Conservation (phyloP, 805 yeast genomes). For the Starmerella apis region DNA sequence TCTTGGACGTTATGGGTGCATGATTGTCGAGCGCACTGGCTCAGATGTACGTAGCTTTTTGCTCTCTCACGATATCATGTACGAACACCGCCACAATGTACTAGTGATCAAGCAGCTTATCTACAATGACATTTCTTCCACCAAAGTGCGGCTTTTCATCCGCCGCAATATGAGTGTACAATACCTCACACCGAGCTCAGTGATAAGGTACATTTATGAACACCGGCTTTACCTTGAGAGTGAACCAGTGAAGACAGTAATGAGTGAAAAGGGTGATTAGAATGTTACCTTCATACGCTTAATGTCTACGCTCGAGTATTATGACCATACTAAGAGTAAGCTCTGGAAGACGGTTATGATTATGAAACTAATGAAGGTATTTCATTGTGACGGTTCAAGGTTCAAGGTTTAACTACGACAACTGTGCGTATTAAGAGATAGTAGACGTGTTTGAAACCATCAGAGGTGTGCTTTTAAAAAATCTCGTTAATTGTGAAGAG, state of each 20-base stretch:
- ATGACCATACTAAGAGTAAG: too few species aligned
- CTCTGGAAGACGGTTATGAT: too few species aligned
- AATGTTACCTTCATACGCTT: not conserved
- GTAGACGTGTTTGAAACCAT: too few species aligned
- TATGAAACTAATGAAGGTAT: too few species aligned
- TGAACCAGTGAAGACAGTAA: constrained; percentile 88
- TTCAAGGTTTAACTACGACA: too few species aligned
- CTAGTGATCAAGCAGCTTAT: constrained; percentile 91
- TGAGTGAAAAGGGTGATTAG: constrained; percentile 29
- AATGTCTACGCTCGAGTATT: too few species aligned
- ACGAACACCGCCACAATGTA: constrained; percentile 85
- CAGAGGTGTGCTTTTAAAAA: too few species aligned
- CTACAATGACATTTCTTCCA: constrained; percentile 90
- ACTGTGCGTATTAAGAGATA: too few species aligned
- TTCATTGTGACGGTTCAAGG: too few species aligned
- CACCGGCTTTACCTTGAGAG: constrained; percentile 76
- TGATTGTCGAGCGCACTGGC: constrained; percentile 94
- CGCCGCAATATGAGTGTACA: constrained; percentile 96
- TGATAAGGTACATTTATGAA: constrained; percentile 88
- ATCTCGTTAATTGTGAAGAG: too few species aligned
- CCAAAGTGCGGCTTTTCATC: constrained; percentile 84
- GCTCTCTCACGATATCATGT: constrained; percentile 91
- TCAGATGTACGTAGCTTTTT: constrained; percentile 88
- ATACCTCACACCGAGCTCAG: constrained; percentile 84
- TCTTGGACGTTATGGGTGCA: constrained; percentile 88